Evolutionary conservation across 1,284 basidiomycete genomes (phyloP).

Genomic region (Cutaneotrichosporon cutaneum): DNA sequence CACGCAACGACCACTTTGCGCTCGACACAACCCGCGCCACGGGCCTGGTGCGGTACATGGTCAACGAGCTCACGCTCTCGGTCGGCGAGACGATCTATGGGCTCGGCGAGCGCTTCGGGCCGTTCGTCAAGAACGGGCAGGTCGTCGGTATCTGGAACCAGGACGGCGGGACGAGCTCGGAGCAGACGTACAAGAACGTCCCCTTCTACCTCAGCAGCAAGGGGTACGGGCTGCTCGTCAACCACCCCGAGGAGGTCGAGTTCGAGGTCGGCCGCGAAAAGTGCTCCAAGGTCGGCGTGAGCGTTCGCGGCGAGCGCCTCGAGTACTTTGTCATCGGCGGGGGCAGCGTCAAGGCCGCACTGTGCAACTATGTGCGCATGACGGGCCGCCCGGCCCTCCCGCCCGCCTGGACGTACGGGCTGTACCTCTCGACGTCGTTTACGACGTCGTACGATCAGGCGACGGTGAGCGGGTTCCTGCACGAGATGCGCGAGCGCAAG

Average conservation of each 20-base stretch:
- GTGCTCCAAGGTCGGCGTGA: conserved; percentile 67
- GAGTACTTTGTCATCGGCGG: conserved; percentile 63
- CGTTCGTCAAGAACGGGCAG: conserved; percentile 71
- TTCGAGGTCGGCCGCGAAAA: conserved; percentile 72
- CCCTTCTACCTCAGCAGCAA: conserved; percentile 55
- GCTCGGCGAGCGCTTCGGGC: conserved; percentile 66
- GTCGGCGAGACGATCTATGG: conserved; percentile 72
- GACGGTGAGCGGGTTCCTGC: conserved; percentile 66
- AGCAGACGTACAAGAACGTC: conserved; percentile 64
- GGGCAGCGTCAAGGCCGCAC: conserved; percentile 39
- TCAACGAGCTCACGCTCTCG: conserved; percentile 66
- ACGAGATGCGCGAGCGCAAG: conserved; percentile 67
- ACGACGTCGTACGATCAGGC: conserved; percentile 65
- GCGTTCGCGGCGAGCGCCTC: conserved; percentile 62
- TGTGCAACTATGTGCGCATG: conserved; percentile 35
- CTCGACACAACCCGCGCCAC: conserved; percentile 12
- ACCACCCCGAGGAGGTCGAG: conserved; percentile 69
- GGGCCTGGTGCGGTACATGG: conserved; percentile 57
- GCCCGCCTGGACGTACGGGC: conserved; percentile 69
- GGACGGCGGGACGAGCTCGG: conserved; percentile 57
- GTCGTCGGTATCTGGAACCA: conserved; percentile 68
- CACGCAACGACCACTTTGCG: conserved; percentile 17
- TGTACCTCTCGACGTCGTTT: conserved; percentile 75
- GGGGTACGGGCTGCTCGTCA: conserved; percentile 72
- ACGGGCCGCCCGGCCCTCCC: conserved; percentile 56